phyloP scores from a whole-genome alignment of 2,329 filamentous ascomycete genomes.

The Penicillium psychrosexuale region DNA sequence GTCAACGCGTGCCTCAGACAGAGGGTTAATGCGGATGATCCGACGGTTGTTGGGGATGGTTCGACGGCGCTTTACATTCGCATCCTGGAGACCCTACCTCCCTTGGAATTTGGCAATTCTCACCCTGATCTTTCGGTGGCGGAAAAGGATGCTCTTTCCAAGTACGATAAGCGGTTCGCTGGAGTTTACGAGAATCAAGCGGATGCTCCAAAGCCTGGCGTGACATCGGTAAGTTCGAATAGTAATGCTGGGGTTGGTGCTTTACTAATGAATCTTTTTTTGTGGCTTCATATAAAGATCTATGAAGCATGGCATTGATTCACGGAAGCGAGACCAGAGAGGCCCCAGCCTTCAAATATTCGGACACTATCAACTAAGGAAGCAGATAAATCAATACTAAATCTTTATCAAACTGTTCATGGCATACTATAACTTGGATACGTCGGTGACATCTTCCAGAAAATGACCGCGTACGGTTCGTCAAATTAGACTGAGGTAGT shows the following conservation, averaged over 20 bases:
- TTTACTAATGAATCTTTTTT: background rate
- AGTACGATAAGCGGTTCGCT: background rate
- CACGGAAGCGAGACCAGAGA: background rate
- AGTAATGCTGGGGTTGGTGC: background rate
- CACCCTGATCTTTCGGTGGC: background rate
- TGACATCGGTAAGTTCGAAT: background rate
- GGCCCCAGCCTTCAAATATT: background rate
- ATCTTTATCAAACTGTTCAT: background rate
- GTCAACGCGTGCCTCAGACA: background rate
- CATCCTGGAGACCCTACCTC: background rate
- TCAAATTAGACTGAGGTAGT: constrained; percentile 8
- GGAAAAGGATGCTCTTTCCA: background rate
- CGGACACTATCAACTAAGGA: background rate
- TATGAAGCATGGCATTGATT: too few species aligned
- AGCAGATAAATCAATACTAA: background rate
- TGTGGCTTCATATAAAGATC: background rate
- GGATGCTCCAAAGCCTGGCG: background rate
- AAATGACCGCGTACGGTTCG: background rate
- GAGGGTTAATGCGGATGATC: background rate
- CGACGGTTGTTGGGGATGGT: background rate
- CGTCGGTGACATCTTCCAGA: background rate
- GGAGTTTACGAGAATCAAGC: background rate
- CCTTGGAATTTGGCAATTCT: background rate
- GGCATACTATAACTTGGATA: background rate
- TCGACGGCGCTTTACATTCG: background rate